Evolutionary conservation across 2,329 filamentous ascomycete species (phyloP).

Genomic region (Ceratocystis destructans): DNA sequence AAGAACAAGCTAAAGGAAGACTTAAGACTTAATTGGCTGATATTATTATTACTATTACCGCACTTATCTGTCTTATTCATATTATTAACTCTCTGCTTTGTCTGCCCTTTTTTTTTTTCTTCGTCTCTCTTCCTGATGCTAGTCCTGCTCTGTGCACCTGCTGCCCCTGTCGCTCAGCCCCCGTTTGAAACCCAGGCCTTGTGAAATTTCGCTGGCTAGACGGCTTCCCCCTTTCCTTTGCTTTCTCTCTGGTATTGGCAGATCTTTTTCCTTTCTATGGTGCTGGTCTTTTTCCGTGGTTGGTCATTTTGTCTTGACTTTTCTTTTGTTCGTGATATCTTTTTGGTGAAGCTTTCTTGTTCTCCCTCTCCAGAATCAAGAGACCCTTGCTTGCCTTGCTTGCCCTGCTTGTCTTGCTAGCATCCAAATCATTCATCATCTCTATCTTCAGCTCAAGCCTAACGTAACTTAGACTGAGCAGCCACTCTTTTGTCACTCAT

Average conservation of each 20-base stretch:
- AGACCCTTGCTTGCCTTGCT: conserved; percentile 5
- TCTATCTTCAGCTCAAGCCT: conserved; percentile 10
- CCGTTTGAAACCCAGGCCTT: conserved; percentile 15
- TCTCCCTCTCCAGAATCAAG: conserved; percentile 13
- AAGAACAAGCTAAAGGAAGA: neutral
- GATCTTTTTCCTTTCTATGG: conserved; percentile 1
- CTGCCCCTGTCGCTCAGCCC: conserved; percentile 18
- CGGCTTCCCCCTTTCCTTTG: conserved; percentile 20
- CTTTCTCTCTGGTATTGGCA: conserved; percentile 12
- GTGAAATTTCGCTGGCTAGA: conserved; percentile 10
- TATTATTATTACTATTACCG: neutral
- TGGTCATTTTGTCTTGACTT: conserved; percentile 16
- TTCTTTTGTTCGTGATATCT: neutral
- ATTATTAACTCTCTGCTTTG: too few relatives aligned
- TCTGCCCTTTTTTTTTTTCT: neutral
- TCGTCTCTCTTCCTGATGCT: conserved; percentile 11
- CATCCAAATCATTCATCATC: neutral
- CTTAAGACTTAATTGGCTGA: neutral
- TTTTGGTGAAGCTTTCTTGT: conserved; percentile 7
- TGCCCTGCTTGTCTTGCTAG: neutral
- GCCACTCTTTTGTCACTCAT: conserved; percentile 14
- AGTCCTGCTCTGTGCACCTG: neutral
- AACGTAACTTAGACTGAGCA: conserved; percentile 5
- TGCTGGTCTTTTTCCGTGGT: conserved; percentile 18
- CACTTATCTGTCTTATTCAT: neutral